Evolutionary conservation across 257 asterid species (phyloP), one percentile per base, ranked within the genome.

Genomic region (Thymus quinquecostatus): DNA sequence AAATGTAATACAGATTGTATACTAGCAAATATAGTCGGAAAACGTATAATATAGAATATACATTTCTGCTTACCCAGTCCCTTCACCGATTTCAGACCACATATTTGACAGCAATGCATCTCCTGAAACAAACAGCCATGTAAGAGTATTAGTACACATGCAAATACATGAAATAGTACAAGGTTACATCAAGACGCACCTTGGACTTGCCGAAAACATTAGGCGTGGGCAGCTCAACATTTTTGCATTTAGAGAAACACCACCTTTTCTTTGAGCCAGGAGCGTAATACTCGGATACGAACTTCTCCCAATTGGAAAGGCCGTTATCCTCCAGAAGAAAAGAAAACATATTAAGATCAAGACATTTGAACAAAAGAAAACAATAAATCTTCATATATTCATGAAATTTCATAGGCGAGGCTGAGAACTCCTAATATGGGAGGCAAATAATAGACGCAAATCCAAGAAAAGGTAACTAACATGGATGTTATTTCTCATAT

Each of bases 261-360:
- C 96, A 86, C 65, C 82, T 83, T 72, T 78, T 86, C 78, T 75
- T 80, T 40, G 90, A 79, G 65, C 79, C 64, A 14, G 83, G 84
- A 45, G 86, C 96, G 72, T 80, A 89, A 66, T 83, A 89, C 71
- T 82, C 87, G 0, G 84, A 72, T 27, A 86, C 87, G 80, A 89
- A 83, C 45, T 75, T 83, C 78, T 73, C 80, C 96, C 92, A 89
- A 64, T 72, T 81, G 30, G 66, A 67, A 68, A 88, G 80, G 77
- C 10, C 61, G 50, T 85, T 85, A 53, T 80, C 88, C 92, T 89
- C 81, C 48, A 72, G 43, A 1, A 41, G 13, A 41, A 4, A 53
- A 69, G 32, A 58, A 32, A 38, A 10, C 41, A n/a, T 30, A 49
- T 43, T 54, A 10, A 36, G 40, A 36, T 36, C 40, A 36, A 51